Base-by-base conservation (phyloP, 768 basidiomycete genomes). In the Sistotremastrum niveocremeum region DNA sequence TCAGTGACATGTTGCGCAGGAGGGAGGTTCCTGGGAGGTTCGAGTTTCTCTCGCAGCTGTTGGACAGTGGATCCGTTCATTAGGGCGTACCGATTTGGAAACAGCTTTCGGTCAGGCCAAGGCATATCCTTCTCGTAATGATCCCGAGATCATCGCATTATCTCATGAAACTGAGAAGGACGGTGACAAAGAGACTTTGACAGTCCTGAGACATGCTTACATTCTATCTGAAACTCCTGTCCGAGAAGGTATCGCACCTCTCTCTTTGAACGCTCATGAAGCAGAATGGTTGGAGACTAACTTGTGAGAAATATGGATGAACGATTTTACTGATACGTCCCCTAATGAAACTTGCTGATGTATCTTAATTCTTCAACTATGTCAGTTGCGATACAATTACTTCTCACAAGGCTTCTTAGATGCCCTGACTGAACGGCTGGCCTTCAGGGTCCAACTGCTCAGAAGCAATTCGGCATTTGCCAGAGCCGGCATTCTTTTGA, bases 21-120 rank as follows among this genome's bases (percentile, higher is more conserved):
- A 75, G 47, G 78, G 79, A 20, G 75, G 76, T 6, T 74, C 74
- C 4, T 77, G 71, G 67, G 72, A 74, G 54, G 73, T 79, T 1
- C 70, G 68, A 5, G 75, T 77, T 8, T 78, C 77, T 4, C 66
- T 81, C 1, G 73, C 72, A 33, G 70, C 65, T 0, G 73, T 77
- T 1, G 74, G 69, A 1, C 67, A 69, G 42, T 79, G 75, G 73
- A 61, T 79, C 8, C 70, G 74, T 30, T 72, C 73, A 9, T 54
- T 81, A 1, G 77, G 76, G 1, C 66, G 62, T 11, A 45, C 74
- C 8, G 45, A 59, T 6, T 65, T 70, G n/a, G 40, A 56, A 29
- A 53, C 56, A 0, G 73, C 65, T 1, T 76, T 76, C 47, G 64
- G 67, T 7, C 40, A 53, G 39, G 66, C 68, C 3, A 50, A 33